Base-by-base conservation (phyloP, 441 rosid species). In the Erodium moschatum region DNA sequence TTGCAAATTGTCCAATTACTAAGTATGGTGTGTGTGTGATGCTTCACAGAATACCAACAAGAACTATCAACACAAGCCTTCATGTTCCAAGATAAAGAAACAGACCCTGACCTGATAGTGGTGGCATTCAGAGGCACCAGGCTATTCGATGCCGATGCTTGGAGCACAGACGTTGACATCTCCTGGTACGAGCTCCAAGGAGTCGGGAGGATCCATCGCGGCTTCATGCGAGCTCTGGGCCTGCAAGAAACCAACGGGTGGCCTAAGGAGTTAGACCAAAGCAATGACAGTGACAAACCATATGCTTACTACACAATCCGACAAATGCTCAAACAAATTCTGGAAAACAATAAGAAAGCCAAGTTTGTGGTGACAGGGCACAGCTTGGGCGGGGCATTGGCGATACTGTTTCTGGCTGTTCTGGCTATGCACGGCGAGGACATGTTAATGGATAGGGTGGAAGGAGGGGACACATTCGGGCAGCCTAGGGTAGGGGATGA, bases 211-310 rank as follows among this genome's bases (percentile, higher is more conserved):
- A 82, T 89, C 74, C 93, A 89, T 52, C 83, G 84, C 0, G 96
- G 97, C 16, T 91, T 87, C 72, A 82, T 89, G 91, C 78, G 82
- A 58, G 97, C 96, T 21, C 73, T 92, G 6, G 98, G 98, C 31
- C 81, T 86, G 29, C 94, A 87, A 16, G 80, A 74, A 61, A 67
- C 18, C 74, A 54, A 67, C 2, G 86, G 87, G 6, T 88, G 86
- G 90, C 90, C 90, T 0, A 66, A 78, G 58, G 72, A 82, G 63
- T 19, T 58, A 2, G 63, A 58, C 63, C 63, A 15, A 63, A 70
- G 29, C 4, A 74, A 15, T 61, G 62, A 44, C 54, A 74, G 16
- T 61, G 56, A 44, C 48, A 46, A 58, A 9, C 63, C 29, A 64
- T 70, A 80, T 13, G 91, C 91, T n/a, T 89, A 87, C 73, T 85